Base-by-base conservation (phyloP, 2,329 filamentous ascomycete species). In the Aspergillus felis region DNA sequence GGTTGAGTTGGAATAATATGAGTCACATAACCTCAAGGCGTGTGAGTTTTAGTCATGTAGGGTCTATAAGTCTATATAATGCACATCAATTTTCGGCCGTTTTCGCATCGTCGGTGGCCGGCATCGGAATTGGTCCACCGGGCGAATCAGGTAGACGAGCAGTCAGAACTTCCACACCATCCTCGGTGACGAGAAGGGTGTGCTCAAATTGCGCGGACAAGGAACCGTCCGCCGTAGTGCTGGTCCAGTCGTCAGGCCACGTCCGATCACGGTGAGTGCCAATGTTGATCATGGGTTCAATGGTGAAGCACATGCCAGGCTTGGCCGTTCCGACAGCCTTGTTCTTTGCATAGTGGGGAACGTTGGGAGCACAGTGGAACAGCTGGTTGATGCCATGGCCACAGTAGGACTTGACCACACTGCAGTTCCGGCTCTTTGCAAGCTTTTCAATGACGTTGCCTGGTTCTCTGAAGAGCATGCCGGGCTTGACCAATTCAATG, bases 221-320 rank as follows among this genome's bases (percentile, higher is more conserved):
- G 75, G 89, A 90, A 52, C 94, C 94, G 72, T 99, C 94, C 56
- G 87, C 84, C 0, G 94, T 99, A 4, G 91, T 90, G 75, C 92
- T 96, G 1, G 94, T 99, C 94, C 94, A 99, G 79, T 97, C 91
- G 73, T 99, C 94, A 0, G 94, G 94, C 94, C 94, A 99, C 0
- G 92, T 97, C 73, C 94, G 89, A 71, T 99, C 94, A 61, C 86
- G 86, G 76, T 96, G 90, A 60, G 90, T 92, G 57, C 94, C 94
- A 55, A 97, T 76, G 44, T 91, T 92, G 72, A 99, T 92, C 94
- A 99, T 99, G 17, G 94, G 94, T 78, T 99, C 94, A 60, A 99
- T 99, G 0, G 94, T 99, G 70, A 99, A 99, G 63, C 92, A 96
- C 92, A 97, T 97, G 54, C 94, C 94, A 0, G 91, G 88, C 79